Evolutionary conservation across 2,329 filamentous ascomycete genomes (phyloP), one percentile per base, ranked within the genome.

Genomic region (Cladosporium cucumerinum): DNA sequence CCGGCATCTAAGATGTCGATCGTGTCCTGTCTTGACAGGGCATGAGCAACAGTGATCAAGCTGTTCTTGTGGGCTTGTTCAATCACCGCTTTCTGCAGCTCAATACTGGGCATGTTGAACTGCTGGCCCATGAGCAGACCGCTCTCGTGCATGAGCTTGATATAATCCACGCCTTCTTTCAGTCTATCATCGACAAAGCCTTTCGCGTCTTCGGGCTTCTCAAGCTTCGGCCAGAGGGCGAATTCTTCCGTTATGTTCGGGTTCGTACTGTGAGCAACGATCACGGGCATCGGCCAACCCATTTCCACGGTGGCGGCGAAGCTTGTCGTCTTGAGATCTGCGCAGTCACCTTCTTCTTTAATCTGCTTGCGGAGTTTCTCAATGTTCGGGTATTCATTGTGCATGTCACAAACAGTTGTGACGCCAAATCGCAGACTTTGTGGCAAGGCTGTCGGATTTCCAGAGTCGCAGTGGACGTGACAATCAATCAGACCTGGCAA

Each of bases 321-420:
- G 12, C 81, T 79, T 1, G 80, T 79, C 0, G 78, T 82, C 69
- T 84, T 85, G 69, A 84, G 78, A 63, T 82, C 80, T 7, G 82
- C 81, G 11, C 74, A 66, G 69, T 82, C 71, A 71, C 75, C 64
- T 66, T 71, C 61, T 72, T 72, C 67, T 21, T 36, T 57, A 14
- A 61, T 68, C 39, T 74, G 71, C 66, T 71, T 72, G 28, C 70
- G 72, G 23, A 78, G 69, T 54, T 73, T 74, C 48, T 69, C 67
- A 18, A 77, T 75, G 64, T 76, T 73, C 23, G 60, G 68, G 3
- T 73, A 68, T 58, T 79, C 76, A 16, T 78, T 79, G 46, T 82
- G 79, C 81, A 84, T 82, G 43, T 84, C 82, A 61, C 79, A 80
- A 3, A 83, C 80, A 0, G 82, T 85, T 0, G 82, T 85, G 12